Evolutionary conservation across 2,329 filamentous ascomycete species (phyloP), one percentile per base, ranked within the genome.

Genomic region (Zarea fungicola): DNA sequence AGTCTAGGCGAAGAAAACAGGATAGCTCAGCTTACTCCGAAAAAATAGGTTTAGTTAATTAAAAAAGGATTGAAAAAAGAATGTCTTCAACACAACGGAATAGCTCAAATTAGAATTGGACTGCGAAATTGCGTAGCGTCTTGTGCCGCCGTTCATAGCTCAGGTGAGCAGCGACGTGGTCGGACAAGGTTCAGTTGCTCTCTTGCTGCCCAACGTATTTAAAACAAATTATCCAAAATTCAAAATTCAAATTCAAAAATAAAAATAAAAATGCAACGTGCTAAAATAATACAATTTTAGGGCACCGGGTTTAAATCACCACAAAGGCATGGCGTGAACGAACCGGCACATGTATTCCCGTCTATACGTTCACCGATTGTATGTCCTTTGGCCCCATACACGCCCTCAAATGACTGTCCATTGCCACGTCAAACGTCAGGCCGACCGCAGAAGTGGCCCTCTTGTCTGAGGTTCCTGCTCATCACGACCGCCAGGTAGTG

Each of bases 381-480:
- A 18, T 6, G 18, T 16, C 19, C 21, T 21, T 14, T 39, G 7
- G 22, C 35, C 32, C 35, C 19, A 10, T 10, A 5, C 28, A 7
- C 26, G 13, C 26, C 7, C 26, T 28, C 36, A 23, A 35, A 29
- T 48, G 45, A 48, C 35, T 35, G 28, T 34, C 22, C 14, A 40
- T 13, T 34, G 45, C 36, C 45, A 48, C 45, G 45, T 48, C 35
- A 19, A 48, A 22, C 29, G 36, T 48, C 45, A 41, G 45, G 45
- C 36, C n/a, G 44, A 19, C 44, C 26, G n/a, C 9, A n/a, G 23
- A 32, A n/a, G n/a, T n/a, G n/a, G n/a, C n/a, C n/a, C n/a, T 25
- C 18, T 31, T 11, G 43, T 31, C 22, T 16, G 28, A 22, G 7
- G 25, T 14, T 18, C 44, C n/a, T n/a, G 22, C 18, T 35, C 36